These are phyloP conservation scores for Tilletia setariae DNA, from an alignment of 1,284 basidiomycete species.

Conservation along the genomic window DNA sequence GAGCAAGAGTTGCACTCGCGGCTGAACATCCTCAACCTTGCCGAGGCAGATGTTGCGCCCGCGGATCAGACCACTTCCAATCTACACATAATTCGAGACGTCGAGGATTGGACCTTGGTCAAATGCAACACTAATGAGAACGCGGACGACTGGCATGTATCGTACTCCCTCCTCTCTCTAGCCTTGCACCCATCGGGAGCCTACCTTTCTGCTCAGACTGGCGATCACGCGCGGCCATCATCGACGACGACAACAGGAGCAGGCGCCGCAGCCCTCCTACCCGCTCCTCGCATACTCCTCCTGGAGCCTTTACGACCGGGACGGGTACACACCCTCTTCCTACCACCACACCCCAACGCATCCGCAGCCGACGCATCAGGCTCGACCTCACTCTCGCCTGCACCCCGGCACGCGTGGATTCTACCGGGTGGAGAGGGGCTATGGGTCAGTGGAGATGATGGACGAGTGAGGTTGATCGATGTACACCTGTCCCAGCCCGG, in stretches of 20 bases:
- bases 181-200: constrained; percentile 37
- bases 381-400: constrained; percentile 3
- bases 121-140: constrained; percentile 47
- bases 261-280: constrained; percentile 11
- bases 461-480: constrained; percentile 39
- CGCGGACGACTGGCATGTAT: constrained; percentile 36
- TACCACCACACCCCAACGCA: not conserved
- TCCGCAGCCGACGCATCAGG: not conserved
- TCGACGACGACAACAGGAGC: constrained; percentile 14
- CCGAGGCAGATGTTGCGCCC: not conserved
- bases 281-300: constrained; percentile 36
- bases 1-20: not conserved
- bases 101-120: constrained; percentile 26
- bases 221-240: constrained; percentile 33
- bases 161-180: constrained; percentile 45
- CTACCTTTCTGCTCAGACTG: constrained; percentile 43
- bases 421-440: constrained; percentile 27
- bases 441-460: constrained; percentile 48
- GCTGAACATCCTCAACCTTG: no score
- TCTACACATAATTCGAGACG: not conserved
- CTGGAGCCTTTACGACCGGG: not conserved
- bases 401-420: constrained; percentile 43
- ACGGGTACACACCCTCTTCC: constrained; percentile 1
- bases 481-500: constrained; percentile 23
- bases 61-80: not conserved